phyloP scores from a whole-genome alignment of 371 early-diverging fungal genomes.

The Rhizopus delemar region DNA sequence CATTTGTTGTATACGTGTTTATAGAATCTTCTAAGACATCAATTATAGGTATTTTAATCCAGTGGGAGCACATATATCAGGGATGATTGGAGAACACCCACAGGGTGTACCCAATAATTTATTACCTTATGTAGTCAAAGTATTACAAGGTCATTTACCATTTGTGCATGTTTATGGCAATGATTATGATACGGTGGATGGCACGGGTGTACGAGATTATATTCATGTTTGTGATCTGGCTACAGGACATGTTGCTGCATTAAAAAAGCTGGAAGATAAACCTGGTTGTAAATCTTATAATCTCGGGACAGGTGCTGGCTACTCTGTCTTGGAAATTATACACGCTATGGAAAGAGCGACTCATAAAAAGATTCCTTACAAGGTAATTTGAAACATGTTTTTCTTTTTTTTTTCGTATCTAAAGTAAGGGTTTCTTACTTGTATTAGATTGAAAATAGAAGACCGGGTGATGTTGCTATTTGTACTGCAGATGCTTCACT shows the following conservation, averaged over 20 bases:
- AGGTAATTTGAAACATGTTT: constrained; percentile 28
- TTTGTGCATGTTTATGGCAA: constrained; percentile 78
- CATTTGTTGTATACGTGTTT: background rate
- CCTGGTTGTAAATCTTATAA: constrained; percentile 76
- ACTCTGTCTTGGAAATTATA: constrained; percentile 78
- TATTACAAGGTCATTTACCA: constrained; percentile 72
- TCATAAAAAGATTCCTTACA: constrained; percentile 66
- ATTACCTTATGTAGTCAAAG: constrained; percentile 85
- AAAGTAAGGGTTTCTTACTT: background rate
- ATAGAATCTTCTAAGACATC: background rate
- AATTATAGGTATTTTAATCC: constrained; percentile 83
- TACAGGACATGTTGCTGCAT: constrained; percentile 81
- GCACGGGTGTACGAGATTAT: constrained; percentile 91
- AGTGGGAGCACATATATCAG: constrained; percentile 84
- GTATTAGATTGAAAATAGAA: constrained; percentile 54
- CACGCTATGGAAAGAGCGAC: constrained; percentile 73
- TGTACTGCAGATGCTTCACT: constrained; percentile 78
- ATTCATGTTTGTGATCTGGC: constrained; percentile 91
- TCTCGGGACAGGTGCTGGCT: constrained; percentile 85
- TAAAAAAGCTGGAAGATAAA: constrained; percentile 63
- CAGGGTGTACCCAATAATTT: constrained; percentile 83
- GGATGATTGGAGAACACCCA: constrained; percentile 41
- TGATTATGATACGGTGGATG: constrained; percentile 87
- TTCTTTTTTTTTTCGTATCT: background rate
- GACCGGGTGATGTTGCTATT: constrained; percentile 83